phyloP scores from a whole-genome alignment of 139 green algal species.

The Volvox reticuliferus region DNA sequence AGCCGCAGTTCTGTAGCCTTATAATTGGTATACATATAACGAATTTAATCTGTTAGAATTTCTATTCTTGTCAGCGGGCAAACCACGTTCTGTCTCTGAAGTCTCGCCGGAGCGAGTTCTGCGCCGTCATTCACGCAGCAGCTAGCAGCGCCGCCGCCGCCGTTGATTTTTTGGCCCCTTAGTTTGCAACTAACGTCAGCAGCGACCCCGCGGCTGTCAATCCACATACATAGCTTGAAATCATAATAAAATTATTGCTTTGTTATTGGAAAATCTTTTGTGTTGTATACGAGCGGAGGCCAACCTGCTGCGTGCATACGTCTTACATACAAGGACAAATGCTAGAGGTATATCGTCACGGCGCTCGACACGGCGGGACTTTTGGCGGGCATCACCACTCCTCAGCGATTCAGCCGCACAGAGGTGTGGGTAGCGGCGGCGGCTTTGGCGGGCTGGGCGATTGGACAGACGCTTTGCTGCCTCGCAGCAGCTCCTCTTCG shows the following conservation, averaged over 20 bases:
- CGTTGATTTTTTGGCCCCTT: no score
- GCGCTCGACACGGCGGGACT: neutral
- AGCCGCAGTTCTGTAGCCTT: no score
- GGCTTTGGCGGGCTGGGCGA: neutral
- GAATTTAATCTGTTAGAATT: no score
- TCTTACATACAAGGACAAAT: neutral
- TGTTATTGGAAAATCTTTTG: neutral
- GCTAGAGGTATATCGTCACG: slow-evolving; percentile 33
- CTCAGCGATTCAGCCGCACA: neutral
- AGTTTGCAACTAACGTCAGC: no score
- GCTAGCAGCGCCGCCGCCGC: no score
- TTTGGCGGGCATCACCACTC: neutral
- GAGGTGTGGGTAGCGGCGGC: neutral
- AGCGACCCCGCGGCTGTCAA: no score
- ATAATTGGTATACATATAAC: no score
- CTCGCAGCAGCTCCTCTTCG: neutral
- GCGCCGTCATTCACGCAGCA: no score
- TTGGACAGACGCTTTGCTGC: slow-evolving; percentile 34
- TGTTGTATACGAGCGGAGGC: neutral
- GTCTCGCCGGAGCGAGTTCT: no score
- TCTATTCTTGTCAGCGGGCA: no score
- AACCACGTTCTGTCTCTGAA: no score
- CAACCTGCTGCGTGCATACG: neutral
- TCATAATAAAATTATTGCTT: neutral
- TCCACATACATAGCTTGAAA: neutral